Conservation (phyloP, 2,329 filamentous ascomycete species). For the Hysterium pulicare region DNA sequence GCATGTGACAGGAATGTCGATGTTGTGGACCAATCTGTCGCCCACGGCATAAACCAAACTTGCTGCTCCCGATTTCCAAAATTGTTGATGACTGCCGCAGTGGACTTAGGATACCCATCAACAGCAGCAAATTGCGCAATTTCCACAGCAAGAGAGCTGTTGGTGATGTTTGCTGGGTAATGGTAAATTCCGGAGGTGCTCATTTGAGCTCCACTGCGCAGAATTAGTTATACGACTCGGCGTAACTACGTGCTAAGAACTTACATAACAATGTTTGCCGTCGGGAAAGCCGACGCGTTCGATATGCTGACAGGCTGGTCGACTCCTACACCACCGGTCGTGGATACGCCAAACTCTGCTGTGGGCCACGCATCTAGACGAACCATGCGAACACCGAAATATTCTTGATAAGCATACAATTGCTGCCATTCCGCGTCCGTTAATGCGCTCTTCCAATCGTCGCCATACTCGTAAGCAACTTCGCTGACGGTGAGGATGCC, state of each 20-base stretch:
- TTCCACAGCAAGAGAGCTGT: slow-evolving; percentile 48
- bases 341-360: slow-evolving; percentile 43
- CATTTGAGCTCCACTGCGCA: slow-evolving; percentile 15
- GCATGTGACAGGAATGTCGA: slow-evolving; percentile 57
- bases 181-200: slow-evolving; percentile 45
- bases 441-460: slow-evolving; percentile 47
- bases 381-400: slow-evolving; percentile 57
- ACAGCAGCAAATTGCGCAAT: slow-evolving; percentile 52
- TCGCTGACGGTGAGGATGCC: slow-evolving; percentile 53
- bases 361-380: slow-evolving; percentile 55
- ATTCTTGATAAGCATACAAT: slow-evolving; percentile 54
- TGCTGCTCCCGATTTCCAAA: slow-evolving; percentile 53
- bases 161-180: slow-evolving; percentile 54
- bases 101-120: slow-evolving; percentile 23
- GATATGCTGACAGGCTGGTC: slow-evolving; percentile 44
- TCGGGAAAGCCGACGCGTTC: slow-evolving; percentile 49
- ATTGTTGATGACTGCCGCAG: slow-evolving; percentile 57
- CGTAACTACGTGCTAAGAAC: neutral
- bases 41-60: slow-evolving; percentile 55
- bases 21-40: slow-evolving; percentile 45
- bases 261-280: slow-evolving; percentile 49
- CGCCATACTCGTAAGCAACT: slow-evolving; percentile 45
- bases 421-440: slow-evolving; percentile 53
- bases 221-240: neutral
- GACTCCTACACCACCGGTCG: slow-evolving; percentile 18